Conservation (phyloP, 139 green algal genomes). For the Mychonastes homosphaera region DNA sequence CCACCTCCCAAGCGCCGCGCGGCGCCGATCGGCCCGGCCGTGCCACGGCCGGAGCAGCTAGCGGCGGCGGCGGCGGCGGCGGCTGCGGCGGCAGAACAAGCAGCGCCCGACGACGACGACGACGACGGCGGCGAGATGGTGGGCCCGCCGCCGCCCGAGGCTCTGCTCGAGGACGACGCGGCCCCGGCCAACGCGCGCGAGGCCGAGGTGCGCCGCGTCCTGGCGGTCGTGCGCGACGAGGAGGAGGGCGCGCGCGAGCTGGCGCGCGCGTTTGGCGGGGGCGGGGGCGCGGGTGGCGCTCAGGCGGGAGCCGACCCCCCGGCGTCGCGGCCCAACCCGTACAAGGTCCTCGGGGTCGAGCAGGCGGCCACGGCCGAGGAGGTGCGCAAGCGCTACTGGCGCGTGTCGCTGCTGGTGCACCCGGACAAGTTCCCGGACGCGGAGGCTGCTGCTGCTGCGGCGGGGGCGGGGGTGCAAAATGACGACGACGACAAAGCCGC, state of each 20-base stretch:
- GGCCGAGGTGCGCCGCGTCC: slow-evolving; percentile 42
- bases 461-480: background rate
- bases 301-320: background rate
- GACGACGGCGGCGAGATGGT: slow-evolving; percentile 37
- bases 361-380: slow-evolving; percentile 20
- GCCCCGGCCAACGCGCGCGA: slow-evolving; percentile 26
- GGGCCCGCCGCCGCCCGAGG: slow-evolving; percentile 56
- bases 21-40: slow-evolving; percentile 25
- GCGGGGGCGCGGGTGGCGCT: background rate
- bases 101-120: slow-evolving; percentile 19
- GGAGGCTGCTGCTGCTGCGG: background rate
- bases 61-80: slow-evolving; percentile 31
- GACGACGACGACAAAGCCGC: background rate
- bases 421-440: slow-evolving; percentile 74
- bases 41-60: slow-evolving; percentile 44
- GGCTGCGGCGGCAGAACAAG: slow-evolving; percentile 13
- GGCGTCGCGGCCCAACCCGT: slow-evolving; percentile 31
- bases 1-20: too few species aligned
- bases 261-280: background rate
- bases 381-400: slow-evolving; percentile 67
- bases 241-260: slow-evolving; percentile 1
- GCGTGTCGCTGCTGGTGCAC: slow-evolving; percentile 72
- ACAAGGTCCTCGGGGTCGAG: slow-evolving; percentile 53
- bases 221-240: slow-evolving; percentile 26
- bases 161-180: slow-evolving; percentile 41